Percentiles rank a stretch among this genome's conserved stretches.
These are phyloP conservation scores for Trypanosoma avium DNA, from an alignment of 208 protist species.

Conservation along the genomic window DNA sequence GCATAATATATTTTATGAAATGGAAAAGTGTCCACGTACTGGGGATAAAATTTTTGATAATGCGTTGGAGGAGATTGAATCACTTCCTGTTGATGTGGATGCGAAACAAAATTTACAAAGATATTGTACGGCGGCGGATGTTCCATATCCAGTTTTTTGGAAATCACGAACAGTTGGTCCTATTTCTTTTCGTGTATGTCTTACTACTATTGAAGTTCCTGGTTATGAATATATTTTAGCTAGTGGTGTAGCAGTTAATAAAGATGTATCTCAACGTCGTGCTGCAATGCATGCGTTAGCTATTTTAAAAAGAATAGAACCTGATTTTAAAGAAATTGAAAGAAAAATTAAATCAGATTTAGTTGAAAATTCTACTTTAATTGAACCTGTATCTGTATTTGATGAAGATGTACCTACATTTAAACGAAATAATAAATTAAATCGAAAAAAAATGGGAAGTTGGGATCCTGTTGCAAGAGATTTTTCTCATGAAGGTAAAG, in stretches of 20 bases:
- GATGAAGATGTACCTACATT: slow-evolving; percentile 5
- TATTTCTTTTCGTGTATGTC: slow-evolving; percentile 46
- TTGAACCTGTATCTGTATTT: slow-evolving; percentile 12
- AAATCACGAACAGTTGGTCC: slow-evolving; percentile 46
- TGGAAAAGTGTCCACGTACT: slow-evolving; percentile 61
- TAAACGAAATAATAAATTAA: background rate
- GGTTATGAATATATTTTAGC: slow-evolving; percentile 58
- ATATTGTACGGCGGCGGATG: slow-evolving; percentile 41
- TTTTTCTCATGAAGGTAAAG: slow-evolving; percentile 58
- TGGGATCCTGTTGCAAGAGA: slow-evolving; percentile 28
- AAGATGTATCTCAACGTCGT: slow-evolving; percentile 47
- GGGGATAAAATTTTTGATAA: slow-evolving; percentile 63
- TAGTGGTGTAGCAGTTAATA: slow-evolving; percentile 65
- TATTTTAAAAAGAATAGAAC: slow-evolving; percentile 72
- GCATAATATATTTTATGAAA: slow-evolving; percentile 59
- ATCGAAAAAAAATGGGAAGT: slow-evolving; percentile 16
- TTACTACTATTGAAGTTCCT: slow-evolving; percentile 57
- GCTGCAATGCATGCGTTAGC: slow-evolving; percentile 81
- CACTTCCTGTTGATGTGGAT: slow-evolving; percentile 29
- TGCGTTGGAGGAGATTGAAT: slow-evolving; percentile 61
- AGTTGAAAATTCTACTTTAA: slow-evolving; percentile 6
- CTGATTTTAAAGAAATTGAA: slow-evolving; percentile 43
- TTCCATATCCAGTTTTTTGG: slow-evolving; percentile 41
- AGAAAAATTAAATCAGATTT: slow-evolving; percentile 28
- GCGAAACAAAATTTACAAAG: slow-evolving; percentile 40